Conservation (phyloP, 495 filamentous ascomycete genomes). For the Trichoderma reesei region DNA sequence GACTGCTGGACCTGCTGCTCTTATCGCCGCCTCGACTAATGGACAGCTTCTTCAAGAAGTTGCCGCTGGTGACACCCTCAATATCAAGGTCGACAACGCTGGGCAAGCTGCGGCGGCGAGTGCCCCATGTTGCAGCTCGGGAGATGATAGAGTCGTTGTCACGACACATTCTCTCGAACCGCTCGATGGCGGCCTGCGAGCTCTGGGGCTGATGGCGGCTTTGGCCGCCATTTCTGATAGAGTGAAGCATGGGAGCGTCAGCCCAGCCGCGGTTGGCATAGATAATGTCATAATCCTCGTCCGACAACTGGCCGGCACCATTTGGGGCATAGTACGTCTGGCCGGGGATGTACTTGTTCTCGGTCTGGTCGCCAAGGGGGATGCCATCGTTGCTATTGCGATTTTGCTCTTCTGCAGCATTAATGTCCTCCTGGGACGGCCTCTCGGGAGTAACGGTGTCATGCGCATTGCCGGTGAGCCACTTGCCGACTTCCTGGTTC, state of each 20-base stretch:
- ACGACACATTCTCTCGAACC: conserved; percentile 33
- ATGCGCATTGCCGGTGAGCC: conserved; percentile 21
- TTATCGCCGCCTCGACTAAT: conserved; percentile 40
- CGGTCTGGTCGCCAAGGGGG: conserved; percentile 24
- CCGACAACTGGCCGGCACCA: conserved; percentile 29
- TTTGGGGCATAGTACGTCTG: conserved; percentile 36
- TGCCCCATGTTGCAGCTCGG: conserved; percentile 64
- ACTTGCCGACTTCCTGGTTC: conserved; percentile 32
- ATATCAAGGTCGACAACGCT: conserved; percentile 41
- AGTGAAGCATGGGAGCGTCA: conserved; percentile 33
- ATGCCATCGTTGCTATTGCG: conserved; percentile 29
- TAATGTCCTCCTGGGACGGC: neutral
- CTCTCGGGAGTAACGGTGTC: neutral
- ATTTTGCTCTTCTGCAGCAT: conserved; percentile 17
- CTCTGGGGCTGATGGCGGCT: conserved; percentile 36
- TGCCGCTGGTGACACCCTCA: conserved; percentile 47
- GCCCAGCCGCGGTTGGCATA: conserved; percentile 36
- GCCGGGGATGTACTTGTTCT: conserved; percentile 33
- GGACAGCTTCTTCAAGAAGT: conserved; percentile 53
- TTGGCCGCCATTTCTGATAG: conserved; percentile 26
- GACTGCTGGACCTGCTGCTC: conserved; percentile 30
- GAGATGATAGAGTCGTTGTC: conserved; percentile 48
- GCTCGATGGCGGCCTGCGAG: conserved; percentile 42
- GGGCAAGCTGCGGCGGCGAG: conserved; percentile 49
- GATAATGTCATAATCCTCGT: conserved; percentile 35